Evolutionary conservation across 768 basidiomycete species (phyloP), one percentile per base, ranked within the genome.

Genomic region (Hydnum rufescens): DNA sequence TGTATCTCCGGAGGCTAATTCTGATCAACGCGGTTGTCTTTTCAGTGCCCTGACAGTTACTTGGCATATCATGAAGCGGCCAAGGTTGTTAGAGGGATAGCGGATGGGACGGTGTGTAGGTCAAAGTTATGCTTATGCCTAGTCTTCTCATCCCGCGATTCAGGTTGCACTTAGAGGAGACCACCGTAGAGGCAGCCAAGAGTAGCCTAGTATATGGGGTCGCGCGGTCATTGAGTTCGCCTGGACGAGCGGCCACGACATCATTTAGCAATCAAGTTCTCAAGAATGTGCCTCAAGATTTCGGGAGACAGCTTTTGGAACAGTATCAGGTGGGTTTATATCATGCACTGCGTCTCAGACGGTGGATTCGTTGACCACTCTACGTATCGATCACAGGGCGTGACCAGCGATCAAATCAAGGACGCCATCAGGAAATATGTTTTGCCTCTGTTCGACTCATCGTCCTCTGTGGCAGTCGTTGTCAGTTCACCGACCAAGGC

Each of bases 261-360:
- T 93, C 89, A 0, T 96, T 95, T 66, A 69, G 73, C 29, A 92
- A 97, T 65, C 87, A 95, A 68, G 84, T 80, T 0, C 70, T 99
- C n/a, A 86, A 84, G 61, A 82, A 79, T 30, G 75, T 96, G 5
- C 67, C 80, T 3, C 78, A 80, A 60, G 74, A 78, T 55, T 70
- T 82, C 60, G 80, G 82, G 58, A 69, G 83, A 25, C 73, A 80
- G 51, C 71, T 89, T n/a, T 70, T 93, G 43, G 74, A 80, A 58
- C 76, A 78, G 61, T 82, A 78, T 60, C 81, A 64, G 58, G 67
- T 65, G 34, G 23, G 53, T 36, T 51, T 28, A 48, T 3, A 22
- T 3, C 29, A 32, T 6, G 4, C 32, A 34, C 30, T 2, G 39
- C 6, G 31, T 5, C 23, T 19, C 19, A 44, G 42, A 4, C 34